phyloP scores from a whole-genome alignment of 495 filamentous ascomycete species.

The Entonaema liquescens region DNA sequence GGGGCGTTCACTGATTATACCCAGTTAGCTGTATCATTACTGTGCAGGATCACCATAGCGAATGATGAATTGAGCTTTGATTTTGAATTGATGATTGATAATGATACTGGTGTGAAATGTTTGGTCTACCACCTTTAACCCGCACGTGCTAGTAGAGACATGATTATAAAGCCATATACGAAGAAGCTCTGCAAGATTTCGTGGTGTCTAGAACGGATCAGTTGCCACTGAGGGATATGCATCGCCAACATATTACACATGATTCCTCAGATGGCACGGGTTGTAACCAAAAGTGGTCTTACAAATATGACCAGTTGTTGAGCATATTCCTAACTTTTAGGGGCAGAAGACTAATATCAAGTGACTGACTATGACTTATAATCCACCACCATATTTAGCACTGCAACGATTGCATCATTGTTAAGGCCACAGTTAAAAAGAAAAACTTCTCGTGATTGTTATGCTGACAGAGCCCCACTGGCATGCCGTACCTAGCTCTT shows the following conservation, averaged over 20 bases:
- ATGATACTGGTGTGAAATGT: background rate
- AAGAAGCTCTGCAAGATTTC: background rate
- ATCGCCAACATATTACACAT: background rate
- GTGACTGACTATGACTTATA: background rate
- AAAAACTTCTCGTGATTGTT: too few relatives aligned
- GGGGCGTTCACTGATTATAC: slow-evolving; percentile 30
- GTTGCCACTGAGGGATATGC: background rate
- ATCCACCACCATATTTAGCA: background rate
- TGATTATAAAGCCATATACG: background rate
- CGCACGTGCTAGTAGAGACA: background rate
- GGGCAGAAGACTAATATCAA: background rate
- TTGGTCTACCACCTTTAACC: background rate
- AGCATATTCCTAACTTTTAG: background rate
- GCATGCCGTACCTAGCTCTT: too few relatives aligned
- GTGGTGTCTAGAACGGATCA: background rate
- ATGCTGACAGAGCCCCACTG: too few relatives aligned
- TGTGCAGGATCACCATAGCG: slow-evolving; percentile 12
- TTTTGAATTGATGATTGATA: background rate
- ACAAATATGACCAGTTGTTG: background rate
- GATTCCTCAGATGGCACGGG: background rate
- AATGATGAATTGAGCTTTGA: slow-evolving; percentile 5
- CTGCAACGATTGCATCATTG: background rate
- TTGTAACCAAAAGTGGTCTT: background rate
- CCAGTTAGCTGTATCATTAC: slow-evolving; percentile 30
- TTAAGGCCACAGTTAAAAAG: background rate